Percentiles rank a stretch among this genome's conserved stretches.
Evolutionary conservation across 352 stramenopile genomes (phyloP).

Genomic region (Globisporangium irregulare): DNA sequence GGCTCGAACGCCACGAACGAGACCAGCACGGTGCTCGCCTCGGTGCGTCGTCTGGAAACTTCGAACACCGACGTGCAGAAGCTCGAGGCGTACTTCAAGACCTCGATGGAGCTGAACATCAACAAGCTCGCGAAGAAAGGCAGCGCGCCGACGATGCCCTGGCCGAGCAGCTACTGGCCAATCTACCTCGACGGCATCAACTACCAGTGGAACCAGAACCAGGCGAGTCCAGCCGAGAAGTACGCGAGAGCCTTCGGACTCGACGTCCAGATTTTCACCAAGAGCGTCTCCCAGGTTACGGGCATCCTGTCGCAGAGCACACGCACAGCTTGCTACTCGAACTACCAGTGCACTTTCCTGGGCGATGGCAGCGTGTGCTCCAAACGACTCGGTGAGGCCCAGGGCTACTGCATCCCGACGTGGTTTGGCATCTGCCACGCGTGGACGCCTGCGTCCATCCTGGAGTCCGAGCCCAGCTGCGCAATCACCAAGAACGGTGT

Average conservation of each 20-base stretch:
- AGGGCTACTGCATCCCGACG: constrained; percentile 43
- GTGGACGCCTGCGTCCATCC: constrained; percentile 44
- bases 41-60: constrained; percentile 18
- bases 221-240: constrained; percentile 34
- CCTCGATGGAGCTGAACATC: constrained; percentile 28
- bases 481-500: constrained; percentile 33
- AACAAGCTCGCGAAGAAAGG: constrained; percentile 25
- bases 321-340: constrained; percentile 16
- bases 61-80: constrained; percentile 33
- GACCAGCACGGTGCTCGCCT: constrained; percentile 7
- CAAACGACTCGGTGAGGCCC: constrained; percentile 5
- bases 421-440: constrained; percentile 63
- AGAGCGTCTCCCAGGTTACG: constrained; percentile 22
- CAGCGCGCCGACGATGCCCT: constrained; percentile 28
- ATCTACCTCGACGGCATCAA: constrained; percentile 67
- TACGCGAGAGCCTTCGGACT: constrained; percentile 46
- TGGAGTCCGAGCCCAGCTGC: constrained; percentile 24
- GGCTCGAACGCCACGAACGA: background rate
- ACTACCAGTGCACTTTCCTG: constrained; percentile 28
- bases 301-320: constrained; percentile 22
- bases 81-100: constrained; percentile 33
- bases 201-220: constrained; percentile 30
- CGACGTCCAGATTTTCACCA: constrained; percentile 24
- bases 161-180: constrained; percentile 61
- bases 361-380: constrained; percentile 31